Conservation (phyloP, 495 filamentous ascomycete species). For the Podospora pseudoanserina region DNA sequence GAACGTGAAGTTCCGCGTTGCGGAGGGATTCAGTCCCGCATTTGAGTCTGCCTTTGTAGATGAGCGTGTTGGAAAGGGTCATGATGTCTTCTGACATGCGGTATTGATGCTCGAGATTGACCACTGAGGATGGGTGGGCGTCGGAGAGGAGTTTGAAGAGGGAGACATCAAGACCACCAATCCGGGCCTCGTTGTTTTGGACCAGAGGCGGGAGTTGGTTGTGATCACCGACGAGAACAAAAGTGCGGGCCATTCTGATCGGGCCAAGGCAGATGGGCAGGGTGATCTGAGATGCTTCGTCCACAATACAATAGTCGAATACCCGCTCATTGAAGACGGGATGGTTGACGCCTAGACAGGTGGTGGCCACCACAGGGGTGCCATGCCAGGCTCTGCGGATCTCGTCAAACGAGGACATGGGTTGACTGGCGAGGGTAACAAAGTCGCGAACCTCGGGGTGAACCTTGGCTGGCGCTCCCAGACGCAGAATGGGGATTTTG, state of each 20-base stretch:
- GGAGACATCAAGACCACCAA: slow-evolving; percentile 85
- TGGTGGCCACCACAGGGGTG: slow-evolving; percentile 86
- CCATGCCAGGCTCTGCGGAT: slow-evolving; percentile 76
- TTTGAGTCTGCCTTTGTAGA: slow-evolving; percentile 84
- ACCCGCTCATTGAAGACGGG: slow-evolving; percentile 79
- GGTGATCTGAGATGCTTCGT: slow-evolving; percentile 97
- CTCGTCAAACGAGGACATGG: slow-evolving; percentile 73
- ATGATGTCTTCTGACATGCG: slow-evolving; percentile 98
- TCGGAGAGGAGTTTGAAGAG: slow-evolving; percentile 92
- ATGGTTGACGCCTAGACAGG: slow-evolving; percentile 87
- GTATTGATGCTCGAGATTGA: slow-evolving; percentile 91
- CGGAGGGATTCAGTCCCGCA: slow-evolving; percentile 80
- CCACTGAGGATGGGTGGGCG: slow-evolving; percentile 76
- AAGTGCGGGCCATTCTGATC: slow-evolving; percentile 87
- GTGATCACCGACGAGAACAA: slow-evolving; percentile 94
- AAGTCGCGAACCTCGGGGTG: slow-evolving; percentile 84
- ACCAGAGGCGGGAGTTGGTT: slow-evolving; percentile 93
- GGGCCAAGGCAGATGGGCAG: slow-evolving; percentile 90
- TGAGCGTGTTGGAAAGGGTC: slow-evolving; percentile 86
- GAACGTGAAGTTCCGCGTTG: slow-evolving; percentile 54
- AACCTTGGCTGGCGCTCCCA: slow-evolving; percentile 78
- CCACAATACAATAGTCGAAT: slow-evolving; percentile 97
- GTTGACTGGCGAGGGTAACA: slow-evolving; percentile 67
- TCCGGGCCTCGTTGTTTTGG: slow-evolving; percentile 80
- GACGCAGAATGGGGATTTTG: slow-evolving; percentile 72